Conservation (phyloP, 331 rosid species). For the Cydonia oblonga region DNA sequence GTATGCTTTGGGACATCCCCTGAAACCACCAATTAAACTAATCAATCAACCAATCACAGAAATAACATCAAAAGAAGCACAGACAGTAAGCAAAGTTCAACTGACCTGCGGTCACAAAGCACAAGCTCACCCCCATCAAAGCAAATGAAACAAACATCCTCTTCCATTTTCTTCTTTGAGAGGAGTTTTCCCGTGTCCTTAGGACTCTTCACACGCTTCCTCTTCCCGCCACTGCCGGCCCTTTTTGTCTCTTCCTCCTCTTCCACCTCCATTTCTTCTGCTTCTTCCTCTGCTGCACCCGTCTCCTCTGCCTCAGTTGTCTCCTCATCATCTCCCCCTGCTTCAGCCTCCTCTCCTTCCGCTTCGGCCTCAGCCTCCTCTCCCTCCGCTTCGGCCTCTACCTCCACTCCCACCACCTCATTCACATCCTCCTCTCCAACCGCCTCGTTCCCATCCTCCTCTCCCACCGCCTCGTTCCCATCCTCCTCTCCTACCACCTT, state of each 20-base stretch:
- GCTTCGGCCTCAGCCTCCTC: not conserved
- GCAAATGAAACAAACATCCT: conserved; percentile 98
- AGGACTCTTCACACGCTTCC: conserved; percentile 36
- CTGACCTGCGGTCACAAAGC: conserved; percentile 90
- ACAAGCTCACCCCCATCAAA: conserved; percentile 90
- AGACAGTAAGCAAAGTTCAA: not conserved
- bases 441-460: not conserved
- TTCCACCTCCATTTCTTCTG: conserved; percentile 20
- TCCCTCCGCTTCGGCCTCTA: not conserved
- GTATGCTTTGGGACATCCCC: conserved; percentile 99
- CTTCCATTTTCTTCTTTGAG: conserved; percentile 63
- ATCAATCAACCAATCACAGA: conserved; percentile 4
- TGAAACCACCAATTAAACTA: conserved; percentile 17
- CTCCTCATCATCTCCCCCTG: not conserved
- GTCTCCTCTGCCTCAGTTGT: conserved; percentile 25
- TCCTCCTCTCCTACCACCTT: not conserved
- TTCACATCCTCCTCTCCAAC: not conserved
- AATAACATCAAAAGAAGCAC: not conserved
- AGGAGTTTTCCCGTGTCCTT: conserved; percentile 33
- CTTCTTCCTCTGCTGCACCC: conserved; percentile 20
- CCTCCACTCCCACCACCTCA: not conserved
- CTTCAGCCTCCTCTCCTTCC: not conserved
- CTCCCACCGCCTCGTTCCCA: not conserved
- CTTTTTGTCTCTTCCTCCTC: conserved; percentile 15
- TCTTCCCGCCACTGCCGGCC: conserved; percentile 17